Percentiles rank a stretch among this genome's conserved stretches.
These are phyloP conservation scores for Drechmeria coniospora DNA, from an alignment of 2,329 filamentous ascomycete genomes.

Conservation along the genomic window DNA sequence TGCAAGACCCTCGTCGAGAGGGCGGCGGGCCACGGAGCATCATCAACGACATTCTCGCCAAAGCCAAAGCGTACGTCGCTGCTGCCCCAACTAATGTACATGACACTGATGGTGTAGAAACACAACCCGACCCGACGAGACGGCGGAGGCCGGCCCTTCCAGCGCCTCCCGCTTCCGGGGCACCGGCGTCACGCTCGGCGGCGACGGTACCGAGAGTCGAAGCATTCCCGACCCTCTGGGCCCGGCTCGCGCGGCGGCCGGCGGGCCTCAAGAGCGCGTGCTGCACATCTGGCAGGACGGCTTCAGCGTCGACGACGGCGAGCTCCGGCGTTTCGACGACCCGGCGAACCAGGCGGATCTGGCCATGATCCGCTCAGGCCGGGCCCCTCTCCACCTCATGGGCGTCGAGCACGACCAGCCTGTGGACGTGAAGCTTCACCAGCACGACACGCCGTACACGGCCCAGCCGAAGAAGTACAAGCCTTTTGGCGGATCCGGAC, in stretches of 20 bases:
- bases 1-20: conserved; percentile 43
- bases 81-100: background rate
- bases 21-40: conserved; percentile 37
- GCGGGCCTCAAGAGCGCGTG: conserved; percentile 45
- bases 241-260: conserved; percentile 11
- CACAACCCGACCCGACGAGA: conserved; percentile 37
- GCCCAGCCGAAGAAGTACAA: conserved; percentile 60
- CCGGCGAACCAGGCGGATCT: conserved; percentile 57
- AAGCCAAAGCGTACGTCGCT: conserved; percentile 40
- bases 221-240: conserved; percentile 45
- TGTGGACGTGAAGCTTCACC: conserved; percentile 64
- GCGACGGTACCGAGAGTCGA: conserved; percentile 58
- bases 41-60: conserved; percentile 48
- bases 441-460: conserved; percentile 57
- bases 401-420: conserved; percentile 60
- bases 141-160: conserved; percentile 34
- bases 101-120: conserved; percentile 37
- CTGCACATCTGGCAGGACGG: conserved; percentile 74
- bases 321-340: conserved; percentile 64
- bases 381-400: conserved; percentile 64
- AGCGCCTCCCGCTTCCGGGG: conserved; percentile 46
- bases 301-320: conserved; percentile 72
- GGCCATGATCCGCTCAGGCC: conserved; percentile 60
- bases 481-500: conserved; percentile 57
- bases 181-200: conserved; percentile 60